Base-by-base conservation (phyloP, 768 basidiomycete species). In the Collybia sordida region DNA sequence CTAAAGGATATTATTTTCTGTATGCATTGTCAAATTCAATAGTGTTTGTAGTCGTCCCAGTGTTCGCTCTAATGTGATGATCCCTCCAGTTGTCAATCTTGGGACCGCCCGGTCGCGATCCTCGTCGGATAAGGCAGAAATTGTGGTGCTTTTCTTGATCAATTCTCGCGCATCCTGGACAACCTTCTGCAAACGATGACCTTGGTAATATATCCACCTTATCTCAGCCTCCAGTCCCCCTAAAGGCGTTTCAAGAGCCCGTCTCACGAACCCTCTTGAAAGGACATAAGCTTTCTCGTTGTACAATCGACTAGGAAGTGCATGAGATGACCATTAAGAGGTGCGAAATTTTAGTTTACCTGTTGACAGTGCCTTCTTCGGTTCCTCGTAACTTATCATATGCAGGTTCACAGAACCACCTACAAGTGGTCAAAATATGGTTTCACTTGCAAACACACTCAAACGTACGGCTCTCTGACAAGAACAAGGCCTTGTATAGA, bases 401-500 rank as follows among this genome's bases (percentile, higher is more conserved):
- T 0, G 92, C 92, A 21, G 94, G 94, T 63, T 98, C 93, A 58
- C 90, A 93, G 62, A 86, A 94, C 87, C 86, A 92, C 50, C 88
- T 91, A 53, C 3, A 36, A 7, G 12, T 19, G 3, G 52, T 28
- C 31, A 40, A 22, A 38, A 31, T 50, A 38, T 50, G 45, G 42
- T 7, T 48, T 49, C n/a, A 47, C 17, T 6, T 50, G 11, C 7
- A 17, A 23, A 14, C 17, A 17, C 34, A 38, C 37, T 8, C 23
- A 19, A 34, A 80, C 91, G 64, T 70, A 96, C 80, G 94, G 94
- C 62, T 94, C 88, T 66, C 90, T 90, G 11, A 96, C 93, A 6
- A 98, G 77, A 4, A 98, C 94, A 6, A 96, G 76, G 9, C 93
- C 94, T 64, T 96, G 95, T 39, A 97, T 95, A 24, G 93, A 95